Evolutionary conservation across 2,329 filamentous ascomycete species (phyloP), one percentile per base, ranked within the genome.

Genomic region (Drechslera avenae): DNA sequence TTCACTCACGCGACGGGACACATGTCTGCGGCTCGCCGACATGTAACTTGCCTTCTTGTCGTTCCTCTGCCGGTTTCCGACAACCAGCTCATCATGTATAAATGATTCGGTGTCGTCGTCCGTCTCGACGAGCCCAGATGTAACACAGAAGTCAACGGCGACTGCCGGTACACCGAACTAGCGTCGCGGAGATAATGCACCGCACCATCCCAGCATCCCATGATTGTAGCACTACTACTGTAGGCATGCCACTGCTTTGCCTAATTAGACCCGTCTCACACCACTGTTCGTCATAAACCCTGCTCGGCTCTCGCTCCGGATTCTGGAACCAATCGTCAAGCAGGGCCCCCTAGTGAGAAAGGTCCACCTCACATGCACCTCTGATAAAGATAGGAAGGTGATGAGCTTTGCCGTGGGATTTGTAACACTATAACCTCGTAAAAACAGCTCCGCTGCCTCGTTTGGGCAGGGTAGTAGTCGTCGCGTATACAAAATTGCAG

Each of bases 131-230:
- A 33, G 13, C 19, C 41, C 13, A 19, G 26, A 9, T 36, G 14
- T 6, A 23, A 39, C 23, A 30, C 31, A 23, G 33, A 10, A 16
- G 23, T 21, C 23, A 5, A 16, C 7, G 31, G 43, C 31, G n/a
- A 40, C n/a, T 6, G n/a, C n/a, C n/a, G n/a, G n/a, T n/a, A 32
- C 44, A 48, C 26, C 26, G 19, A 26, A 28, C 10, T 34, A 52
- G 49, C 19, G 10, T 26, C 16, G 23, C 35, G 45, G 45, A 43
- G 39, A 52, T 44, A 39, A 44, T 40, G 45, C 39, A 42, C 18
- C 13, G 14, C 30, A 21, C 19, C 36, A 28, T 47, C 14, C 9
- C 19, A 45, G 34, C 10, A 12, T n/a, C 32, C 34, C 1, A 13
- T 40, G 23, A 21, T 30, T n/a, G 10, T 12, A 32, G 19, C 17